Conservation (phyloP, 2,329 filamentous ascomycete genomes). For the Fusarium sp. region DNA sequence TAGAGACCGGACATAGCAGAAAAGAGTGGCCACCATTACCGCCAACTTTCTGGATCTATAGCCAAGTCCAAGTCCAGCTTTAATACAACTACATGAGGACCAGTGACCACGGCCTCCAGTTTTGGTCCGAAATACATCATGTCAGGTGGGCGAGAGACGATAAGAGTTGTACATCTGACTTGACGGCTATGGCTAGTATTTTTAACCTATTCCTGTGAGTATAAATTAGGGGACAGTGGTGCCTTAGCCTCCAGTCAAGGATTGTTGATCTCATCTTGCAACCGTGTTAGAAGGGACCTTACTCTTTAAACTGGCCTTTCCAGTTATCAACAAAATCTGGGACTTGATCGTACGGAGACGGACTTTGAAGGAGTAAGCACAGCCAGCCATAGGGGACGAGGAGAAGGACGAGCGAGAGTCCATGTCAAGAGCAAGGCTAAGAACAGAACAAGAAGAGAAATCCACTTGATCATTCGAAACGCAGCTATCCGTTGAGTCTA, state of each 20-base stretch:
- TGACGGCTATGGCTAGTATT: conserved; percentile 38
- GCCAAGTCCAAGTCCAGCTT: conserved; percentile 27
- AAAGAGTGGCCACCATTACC: conserved; percentile 28
- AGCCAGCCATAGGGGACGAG: conserved; percentile 35
- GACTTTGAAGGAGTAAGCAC: conserved; percentile 35
- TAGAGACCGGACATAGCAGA: conserved; percentile 27
- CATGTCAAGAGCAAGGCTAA: conserved; percentile 33
- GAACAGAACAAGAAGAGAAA: conserved; percentile 34
- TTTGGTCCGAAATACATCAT: conserved; percentile 32
- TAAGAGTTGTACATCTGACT: conserved; percentile 42
- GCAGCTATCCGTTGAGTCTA: conserved; percentile 12
- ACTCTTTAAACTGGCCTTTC: conserved; percentile 18
- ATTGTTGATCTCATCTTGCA: conserved; percentile 42
- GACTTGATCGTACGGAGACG: conserved; percentile 5
- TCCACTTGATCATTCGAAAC: conserved; percentile 27
- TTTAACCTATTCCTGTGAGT: conserved; percentile 40
- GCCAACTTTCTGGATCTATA: conserved; percentile 30
- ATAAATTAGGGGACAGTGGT: conserved; percentile 42
- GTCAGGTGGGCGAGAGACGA: conserved; percentile 40
- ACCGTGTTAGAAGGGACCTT: conserved; percentile 35
- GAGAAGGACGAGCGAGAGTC: conserved; percentile 13
- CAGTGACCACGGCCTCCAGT: conserved; percentile 35
- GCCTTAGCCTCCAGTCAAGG: conserved; percentile 25
- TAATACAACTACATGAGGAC: conserved; percentile 11
- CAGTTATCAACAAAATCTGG: conserved; percentile 1